Conservation (phyloP, 2,329 filamentous ascomycete species). For the Diaporthe batatas region DNA sequence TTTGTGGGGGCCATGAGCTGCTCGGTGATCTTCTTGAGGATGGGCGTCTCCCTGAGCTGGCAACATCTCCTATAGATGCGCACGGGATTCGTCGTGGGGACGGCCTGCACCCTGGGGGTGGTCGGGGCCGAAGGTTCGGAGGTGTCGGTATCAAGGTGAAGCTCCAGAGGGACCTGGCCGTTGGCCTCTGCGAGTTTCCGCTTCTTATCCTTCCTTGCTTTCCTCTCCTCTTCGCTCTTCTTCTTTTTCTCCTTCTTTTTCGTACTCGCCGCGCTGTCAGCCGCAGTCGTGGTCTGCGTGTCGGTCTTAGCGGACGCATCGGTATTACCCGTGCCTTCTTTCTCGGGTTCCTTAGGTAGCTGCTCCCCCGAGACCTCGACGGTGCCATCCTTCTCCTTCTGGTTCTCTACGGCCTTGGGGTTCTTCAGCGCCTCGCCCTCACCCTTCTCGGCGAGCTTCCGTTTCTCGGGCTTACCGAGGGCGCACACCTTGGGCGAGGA, state of each 20-base stretch:
- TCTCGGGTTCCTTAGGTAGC: slow-evolving; percentile 56
- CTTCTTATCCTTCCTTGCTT: slow-evolving; percentile 91
- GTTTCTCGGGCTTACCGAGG: slow-evolving; percentile 69
- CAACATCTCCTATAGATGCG: slow-evolving; percentile 96
- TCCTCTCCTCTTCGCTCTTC: slow-evolving; percentile 90
- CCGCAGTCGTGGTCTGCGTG: slow-evolving; percentile 21
- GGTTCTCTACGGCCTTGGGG: slow-evolving; percentile 70
- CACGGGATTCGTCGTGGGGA: slow-evolving; percentile 89
- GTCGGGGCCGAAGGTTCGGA: slow-evolving; percentile 52
- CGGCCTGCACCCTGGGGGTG: slow-evolving; percentile 68
- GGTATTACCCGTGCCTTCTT: slow-evolving; percentile 49
- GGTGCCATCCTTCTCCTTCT: slow-evolving; percentile 60
- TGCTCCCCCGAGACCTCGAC: slow-evolving; percentile 59
- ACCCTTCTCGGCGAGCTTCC: slow-evolving; percentile 74
- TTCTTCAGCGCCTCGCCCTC: slow-evolving; percentile 82
- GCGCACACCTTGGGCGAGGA: slow-evolving; percentile 59
- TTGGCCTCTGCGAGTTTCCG: slow-evolving; percentile 88
- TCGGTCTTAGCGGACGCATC: slow-evolving; percentile 42
- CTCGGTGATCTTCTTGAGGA: slow-evolving; percentile 91
- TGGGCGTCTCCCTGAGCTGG: slow-evolving; percentile 91
- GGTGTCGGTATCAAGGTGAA: slow-evolving; percentile 78
- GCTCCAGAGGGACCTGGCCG: slow-evolving; percentile 86
- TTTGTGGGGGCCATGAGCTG: slow-evolving; percentile 83
- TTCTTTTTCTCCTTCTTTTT: slow-evolving; percentile 98
- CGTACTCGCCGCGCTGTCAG: slow-evolving; percentile 49